phyloP scores from a whole-genome alignment of 352 stramenopile species.

The Pelagophyceae sp. region DNA sequence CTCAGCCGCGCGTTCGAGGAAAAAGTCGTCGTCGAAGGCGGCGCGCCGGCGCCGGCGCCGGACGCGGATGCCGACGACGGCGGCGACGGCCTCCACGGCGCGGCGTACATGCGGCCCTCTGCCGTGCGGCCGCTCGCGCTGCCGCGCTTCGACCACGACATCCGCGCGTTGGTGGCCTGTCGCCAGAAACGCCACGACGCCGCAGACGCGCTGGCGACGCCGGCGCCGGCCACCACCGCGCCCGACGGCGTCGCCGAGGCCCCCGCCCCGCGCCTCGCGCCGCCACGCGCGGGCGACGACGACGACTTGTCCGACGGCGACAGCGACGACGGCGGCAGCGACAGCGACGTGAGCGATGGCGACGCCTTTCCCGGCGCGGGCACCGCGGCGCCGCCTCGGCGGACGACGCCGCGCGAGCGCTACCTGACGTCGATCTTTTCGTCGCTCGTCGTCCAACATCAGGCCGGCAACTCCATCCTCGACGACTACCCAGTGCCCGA shows the following conservation, averaged over 20 bases:
- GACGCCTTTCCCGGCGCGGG: background rate
- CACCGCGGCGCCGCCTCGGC: too few relatives aligned
- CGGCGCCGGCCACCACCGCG: background rate
- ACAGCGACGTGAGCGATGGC: background rate
- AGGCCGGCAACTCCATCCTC: background rate
- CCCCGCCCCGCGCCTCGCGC: too few relatives aligned
- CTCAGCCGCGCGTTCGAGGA: too few relatives aligned
- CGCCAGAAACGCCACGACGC: too few relatives aligned
- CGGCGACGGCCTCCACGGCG: background rate
- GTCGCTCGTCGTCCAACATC: background rate
- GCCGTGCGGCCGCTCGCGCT: background rate
- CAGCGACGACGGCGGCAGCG: too few relatives aligned
- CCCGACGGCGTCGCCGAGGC: too few relatives aligned
- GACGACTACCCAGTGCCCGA: constrained; percentile 2
- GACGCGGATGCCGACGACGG: background rate
- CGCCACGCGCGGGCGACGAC: background rate
- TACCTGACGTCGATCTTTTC: background rate
- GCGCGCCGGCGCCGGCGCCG: too few relatives aligned
- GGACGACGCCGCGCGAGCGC: background rate
- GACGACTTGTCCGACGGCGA: background rate
- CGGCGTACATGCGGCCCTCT: too few relatives aligned
- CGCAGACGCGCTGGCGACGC: background rate
- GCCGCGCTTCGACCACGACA: background rate
- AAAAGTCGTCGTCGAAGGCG: too few relatives aligned
- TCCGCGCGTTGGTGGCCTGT: background rate